Conservation (phyloP, 176 grass and related monocot genomes). For the Aegilops umbellulata region DNA sequence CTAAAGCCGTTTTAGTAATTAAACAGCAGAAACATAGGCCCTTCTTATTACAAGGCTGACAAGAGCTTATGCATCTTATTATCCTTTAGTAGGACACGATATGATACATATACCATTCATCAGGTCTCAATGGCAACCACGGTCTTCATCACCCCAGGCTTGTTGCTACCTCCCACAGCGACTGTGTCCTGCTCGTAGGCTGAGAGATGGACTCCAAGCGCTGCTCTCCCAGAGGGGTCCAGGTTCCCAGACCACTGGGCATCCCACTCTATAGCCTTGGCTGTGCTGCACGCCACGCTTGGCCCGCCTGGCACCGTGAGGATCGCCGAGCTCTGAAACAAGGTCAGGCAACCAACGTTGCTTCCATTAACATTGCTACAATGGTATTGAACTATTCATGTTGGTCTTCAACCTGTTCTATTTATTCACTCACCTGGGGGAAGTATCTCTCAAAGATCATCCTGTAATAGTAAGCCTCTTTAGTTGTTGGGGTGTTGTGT, state of each 20-base stretch:
- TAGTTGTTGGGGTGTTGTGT: slow-evolving; percentile 60
- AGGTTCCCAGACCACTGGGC: slow-evolving; percentile 22
- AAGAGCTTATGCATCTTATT: slow-evolving; percentile 5
- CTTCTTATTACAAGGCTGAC: neutral
- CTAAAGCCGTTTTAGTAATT: too few species aligned
- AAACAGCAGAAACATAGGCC: too few species aligned
- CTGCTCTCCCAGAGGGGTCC: slow-evolving; percentile 39
- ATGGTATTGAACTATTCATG: neutral
- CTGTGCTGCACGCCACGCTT: slow-evolving; percentile 82
- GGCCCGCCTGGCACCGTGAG: slow-evolving; percentile 57
- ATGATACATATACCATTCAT: neutral
- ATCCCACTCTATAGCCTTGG: slow-evolving; percentile 57
- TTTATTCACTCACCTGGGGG: slow-evolving; percentile 40
- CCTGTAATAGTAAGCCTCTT: slow-evolving; percentile 84
- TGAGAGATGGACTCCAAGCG: slow-evolving; percentile 58
- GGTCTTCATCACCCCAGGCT: slow-evolving; percentile 18
- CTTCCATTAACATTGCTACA: neutral
- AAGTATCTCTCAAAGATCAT: slow-evolving; percentile 95
- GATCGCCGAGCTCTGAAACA: slow-evolving; percentile 55
- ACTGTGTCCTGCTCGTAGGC: slow-evolving; percentile 38
- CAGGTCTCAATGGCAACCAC: slow-evolving; percentile 25
- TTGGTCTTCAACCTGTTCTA: neutral
- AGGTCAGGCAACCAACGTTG: neutral
- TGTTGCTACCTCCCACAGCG: slow-evolving; percentile 6
- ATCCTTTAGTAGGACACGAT: neutral